Base-by-base conservation (phyloP, 1,139 yeast species). In the Citeromyces hawaiiensis region DNA sequence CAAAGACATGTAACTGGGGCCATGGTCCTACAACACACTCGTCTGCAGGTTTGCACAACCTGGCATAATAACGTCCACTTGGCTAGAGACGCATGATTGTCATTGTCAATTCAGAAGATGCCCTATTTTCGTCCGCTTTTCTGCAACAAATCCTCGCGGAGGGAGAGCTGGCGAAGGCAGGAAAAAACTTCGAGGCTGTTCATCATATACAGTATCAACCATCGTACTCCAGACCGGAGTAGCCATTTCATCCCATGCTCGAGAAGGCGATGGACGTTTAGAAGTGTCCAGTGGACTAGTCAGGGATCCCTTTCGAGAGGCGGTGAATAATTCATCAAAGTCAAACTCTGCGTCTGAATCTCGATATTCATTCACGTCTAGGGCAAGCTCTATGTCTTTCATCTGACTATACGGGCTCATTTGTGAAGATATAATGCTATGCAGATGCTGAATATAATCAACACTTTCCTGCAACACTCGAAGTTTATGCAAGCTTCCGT, bases 391-490 rank as follows among this genome's bases (percentile, higher is more conserved):
- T 6, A 77, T 66, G 51, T 49, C 40, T 42, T 52, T 39, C 43
- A 66, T 50, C 47, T 70, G 52, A 43, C 58, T 52, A 11, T 3
- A 23, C 5, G 27, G 27, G 11, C 27, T 23, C 43, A 62, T 61
- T 49, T 72, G 76, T 43, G 68, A 57, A 43, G 65, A 64, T 35
- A 77, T 66, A 9, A 76, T 67, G 42, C 69, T 66, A 52, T 82
- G 87, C 38, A 83, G 63, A 51, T 81, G 81, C 45, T 75, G 66
- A 44, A 83, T 77, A 53, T 83, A 83, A 49, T 82, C 88, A 21
- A 83, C 94, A 1, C 91, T 76, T 16, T 86, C 80, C 56, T 83
- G 86, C 37, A 83, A 60, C 23, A 83, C 82, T 11, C 87, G 83
- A 45, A 83, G 67, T 56, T 83, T 83, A 60, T 83, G 86, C 75